Conservation (phyloP, 2,329 filamentous ascomycete species). For the Sporothrix mexicana region DNA sequence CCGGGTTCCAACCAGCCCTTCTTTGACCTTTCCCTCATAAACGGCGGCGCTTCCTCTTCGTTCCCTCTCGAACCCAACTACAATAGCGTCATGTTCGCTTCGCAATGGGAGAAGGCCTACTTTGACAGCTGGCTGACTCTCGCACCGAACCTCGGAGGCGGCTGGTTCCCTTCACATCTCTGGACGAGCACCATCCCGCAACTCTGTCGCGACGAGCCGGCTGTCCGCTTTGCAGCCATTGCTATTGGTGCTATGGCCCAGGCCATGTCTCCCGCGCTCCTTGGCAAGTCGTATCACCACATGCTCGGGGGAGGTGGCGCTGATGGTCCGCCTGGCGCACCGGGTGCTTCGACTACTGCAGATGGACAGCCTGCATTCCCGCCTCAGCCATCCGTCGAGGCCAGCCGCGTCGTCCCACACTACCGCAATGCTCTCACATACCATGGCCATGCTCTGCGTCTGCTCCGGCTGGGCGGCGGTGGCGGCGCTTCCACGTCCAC, state of each 20-base stretch:
- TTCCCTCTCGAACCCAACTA: constrained; percentile 31
- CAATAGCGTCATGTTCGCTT: constrained; percentile 35
- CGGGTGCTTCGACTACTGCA: background rate
- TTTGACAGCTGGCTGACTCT: constrained; percentile 41
- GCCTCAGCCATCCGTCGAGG: background rate
- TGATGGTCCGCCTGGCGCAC: background rate
- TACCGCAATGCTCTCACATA: constrained; percentile 47
- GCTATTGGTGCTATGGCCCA: constrained; percentile 47
- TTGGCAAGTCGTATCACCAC: constrained; percentile 33
- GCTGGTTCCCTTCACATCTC: constrained; percentile 45
- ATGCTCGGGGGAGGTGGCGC: background rate
- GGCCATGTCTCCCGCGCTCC: constrained; percentile 34
- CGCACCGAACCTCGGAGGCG: constrained; percentile 40
- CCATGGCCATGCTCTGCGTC: constrained; percentile 46
- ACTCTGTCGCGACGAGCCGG: constrained; percentile 44
- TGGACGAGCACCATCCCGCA: constrained; percentile 47
- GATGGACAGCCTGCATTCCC: background rate
- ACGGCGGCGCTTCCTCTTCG: background rate
- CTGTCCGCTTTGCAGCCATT: constrained; percentile 48
- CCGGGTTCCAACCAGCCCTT: background rate
- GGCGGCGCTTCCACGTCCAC: background rate
- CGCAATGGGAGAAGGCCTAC: constrained; percentile 40
- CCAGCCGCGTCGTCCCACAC: constrained; percentile 34
- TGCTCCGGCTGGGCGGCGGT: constrained; percentile 32
- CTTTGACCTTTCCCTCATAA: constrained; percentile 8